Conservation (phyloP, 2,329 filamentous ascomycete genomes). For the Trichophyton verrucosum region DNA sequence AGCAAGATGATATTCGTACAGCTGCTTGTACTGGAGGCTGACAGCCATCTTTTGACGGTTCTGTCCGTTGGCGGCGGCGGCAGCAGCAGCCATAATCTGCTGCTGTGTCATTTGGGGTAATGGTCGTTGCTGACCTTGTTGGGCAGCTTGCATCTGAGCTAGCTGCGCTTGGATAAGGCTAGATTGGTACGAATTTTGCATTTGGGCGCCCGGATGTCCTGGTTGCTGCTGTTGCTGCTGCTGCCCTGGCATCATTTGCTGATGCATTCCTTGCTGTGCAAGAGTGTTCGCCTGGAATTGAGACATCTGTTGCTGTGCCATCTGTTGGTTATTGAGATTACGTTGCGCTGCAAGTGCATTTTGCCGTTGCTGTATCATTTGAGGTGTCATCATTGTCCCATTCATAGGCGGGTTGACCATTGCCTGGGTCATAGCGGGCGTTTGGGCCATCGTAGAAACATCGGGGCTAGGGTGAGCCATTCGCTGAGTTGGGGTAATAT, state of each 20-base stretch:
- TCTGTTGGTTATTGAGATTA: slow-evolving; percentile 19
- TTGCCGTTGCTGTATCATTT: slow-evolving; percentile 19
- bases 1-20: slow-evolving; percentile 27
- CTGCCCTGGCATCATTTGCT: slow-evolving; percentile 16
- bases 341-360: slow-evolving; percentile 24
- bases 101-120: slow-evolving; percentile 25
- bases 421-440: slow-evolving; percentile 34
- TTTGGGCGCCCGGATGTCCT: slow-evolving; percentile 17
- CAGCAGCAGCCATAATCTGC: slow-evolving; percentile 29
- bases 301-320: slow-evolving; percentile 13
- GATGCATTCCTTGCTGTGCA: slow-evolving; percentile 14
- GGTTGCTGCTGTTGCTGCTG: slow-evolving; percentile 22
- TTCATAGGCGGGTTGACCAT: slow-evolving; percentile 31
- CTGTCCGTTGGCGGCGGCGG: slow-evolving; percentile 18
- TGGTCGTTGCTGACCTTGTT: slow-evolving; percentile 19
- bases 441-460: slow-evolving; percentile 30
- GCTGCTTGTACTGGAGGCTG: slow-evolving; percentile 20
- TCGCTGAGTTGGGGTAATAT: slow-evolving; percentile 36
- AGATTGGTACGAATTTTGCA: slow-evolving; percentile 26
- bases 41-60: slow-evolving; percentile 3
- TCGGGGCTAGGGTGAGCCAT: slow-evolving; percentile 37
- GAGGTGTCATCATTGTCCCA: slow-evolving; percentile 27
- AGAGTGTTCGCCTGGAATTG: slow-evolving; percentile 13
- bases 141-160: slow-evolving; percentile 19
- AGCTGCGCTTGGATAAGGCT: slow-evolving; percentile 29